phyloP scores from a whole-genome alignment of 208 protist genomes.

The Leishmania gerbilli region DNA sequence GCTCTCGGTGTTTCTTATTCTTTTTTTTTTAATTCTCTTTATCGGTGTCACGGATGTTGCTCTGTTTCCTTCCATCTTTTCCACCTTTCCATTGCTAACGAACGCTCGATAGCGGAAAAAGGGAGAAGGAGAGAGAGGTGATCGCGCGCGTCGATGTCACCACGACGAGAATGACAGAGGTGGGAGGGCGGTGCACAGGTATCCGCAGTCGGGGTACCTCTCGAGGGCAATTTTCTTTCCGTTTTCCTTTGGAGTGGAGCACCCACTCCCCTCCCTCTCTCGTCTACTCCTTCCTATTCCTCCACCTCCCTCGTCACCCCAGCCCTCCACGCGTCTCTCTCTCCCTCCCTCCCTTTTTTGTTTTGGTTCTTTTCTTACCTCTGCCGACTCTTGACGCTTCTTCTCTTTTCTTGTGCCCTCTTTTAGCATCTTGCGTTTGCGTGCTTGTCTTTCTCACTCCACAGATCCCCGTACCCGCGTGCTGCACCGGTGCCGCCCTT shows the following conservation, averaged over 20 bases:
- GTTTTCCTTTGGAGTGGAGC: background rate
- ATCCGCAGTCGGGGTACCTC: background rate
- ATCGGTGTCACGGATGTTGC: background rate
- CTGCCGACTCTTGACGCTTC: background rate
- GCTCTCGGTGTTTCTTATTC: constrained; percentile 3
- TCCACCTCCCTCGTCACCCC: background rate
- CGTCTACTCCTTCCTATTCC: background rate
- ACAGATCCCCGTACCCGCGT: background rate
- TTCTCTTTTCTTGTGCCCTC: background rate
- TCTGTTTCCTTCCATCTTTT: background rate
- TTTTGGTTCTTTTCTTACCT: background rate
- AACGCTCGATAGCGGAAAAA: background rate
- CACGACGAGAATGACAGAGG: background rate
- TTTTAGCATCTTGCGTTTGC: background rate
- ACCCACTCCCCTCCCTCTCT: background rate
- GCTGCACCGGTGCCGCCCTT: background rate
- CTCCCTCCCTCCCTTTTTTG: background rate
- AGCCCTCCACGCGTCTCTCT: background rate
- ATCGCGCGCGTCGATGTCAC: background rate
- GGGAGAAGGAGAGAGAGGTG: background rate
- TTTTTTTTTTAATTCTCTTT: constrained; percentile 5
- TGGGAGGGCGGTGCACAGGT: background rate
- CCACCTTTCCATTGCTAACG: background rate
- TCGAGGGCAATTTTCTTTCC: no score
- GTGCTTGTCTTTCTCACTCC: background rate